Percentiles rank a stretch among this genome's conserved stretches.
These are phyloP conservation scores for Botrytis porri DNA, from an alignment of 2,329 filamentous ascomycete species.

Conservation along the genomic window DNA sequence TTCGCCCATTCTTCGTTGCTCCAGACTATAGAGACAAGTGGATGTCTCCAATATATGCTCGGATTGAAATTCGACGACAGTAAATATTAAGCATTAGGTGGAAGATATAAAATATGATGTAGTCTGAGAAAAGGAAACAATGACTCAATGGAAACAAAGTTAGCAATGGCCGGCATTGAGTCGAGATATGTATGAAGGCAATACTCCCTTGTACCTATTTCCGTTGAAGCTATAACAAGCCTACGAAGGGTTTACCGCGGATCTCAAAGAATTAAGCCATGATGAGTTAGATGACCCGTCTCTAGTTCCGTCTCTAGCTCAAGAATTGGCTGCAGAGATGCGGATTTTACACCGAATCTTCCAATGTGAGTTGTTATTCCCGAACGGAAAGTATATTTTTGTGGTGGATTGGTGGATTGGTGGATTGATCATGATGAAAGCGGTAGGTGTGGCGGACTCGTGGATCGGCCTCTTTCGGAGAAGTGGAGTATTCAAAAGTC, in stretches of 20 bases:
- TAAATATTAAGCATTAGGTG: not conserved
- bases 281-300: conserved; percentile 12
- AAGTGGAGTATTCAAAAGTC: not conserved
- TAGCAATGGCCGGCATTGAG: not conserved
- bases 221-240: not conserved
- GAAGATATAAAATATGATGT: not conserved
- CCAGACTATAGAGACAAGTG: not conserved
- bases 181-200: not conserved
- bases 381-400: not conserved
- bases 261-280: conserved; percentile 8
- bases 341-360: conserved; percentile 1
- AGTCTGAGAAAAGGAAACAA: not conserved
- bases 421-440: not conserved
- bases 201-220: not conserved
- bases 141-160: not conserved
- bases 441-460: not conserved
- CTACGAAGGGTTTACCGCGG: not conserved
- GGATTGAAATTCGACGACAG: not conserved
- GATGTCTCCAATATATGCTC: not conserved
- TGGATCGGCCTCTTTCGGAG: not conserved
- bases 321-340: not conserved
- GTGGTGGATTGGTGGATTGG: not conserved
- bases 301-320: not conserved
- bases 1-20: conserved; percentile 24
- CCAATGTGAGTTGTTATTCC: conserved; percentile 9